Base-by-base conservation (phyloP, 257 asterid species). In the Osmanthus fragrans region DNA sequence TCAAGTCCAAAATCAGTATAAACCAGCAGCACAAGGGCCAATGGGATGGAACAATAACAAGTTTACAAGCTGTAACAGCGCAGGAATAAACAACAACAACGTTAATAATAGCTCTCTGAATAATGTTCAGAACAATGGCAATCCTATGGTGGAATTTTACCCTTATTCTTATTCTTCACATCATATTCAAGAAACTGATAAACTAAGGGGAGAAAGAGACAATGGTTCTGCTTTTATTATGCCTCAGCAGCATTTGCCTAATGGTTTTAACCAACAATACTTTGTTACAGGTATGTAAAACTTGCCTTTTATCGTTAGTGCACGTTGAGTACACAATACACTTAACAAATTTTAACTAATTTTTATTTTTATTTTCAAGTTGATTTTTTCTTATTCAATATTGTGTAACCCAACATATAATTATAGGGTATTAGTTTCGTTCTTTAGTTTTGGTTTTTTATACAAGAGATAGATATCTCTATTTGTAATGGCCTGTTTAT, bases 171-270 rank as follows among this genome's bases (percentile, higher is more conserved):
- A 74, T 77, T 80, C 85, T 10, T 71, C 82, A 18, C 79, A 80
- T 36, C 84, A 79, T 58, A 77, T 77, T 36, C 86, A 80, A 81
- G 88, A 88, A 29, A 63, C 51, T n/a, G 87, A 82, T 21, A 89
- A 86, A 51, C 32, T 84, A 68, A 81, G 82, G 76, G 58, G 64
- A 8, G 90, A 82, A 65, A 76, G 71, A 27, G 84, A 58, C 39
- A 86, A 78, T 78, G 88, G 76, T 27, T 81, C 87, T 74, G 73
- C 84, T 15, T 36, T 84, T 73, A 74, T 83, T 80, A 70, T 85
- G 27, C 94, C 96, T 68, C 92, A 85, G 25, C 94, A 84, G 30
- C 88, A 84, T 71, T 75, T 88, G 37, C 69, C 82, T 68, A 76
- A 82, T 76, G 87, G 80, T 69, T 87, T 87, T 81, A 85, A 80